Conservation (phyloP, 2,329 filamentous ascomycete genomes). For the Cercospora berteroae region DNA sequence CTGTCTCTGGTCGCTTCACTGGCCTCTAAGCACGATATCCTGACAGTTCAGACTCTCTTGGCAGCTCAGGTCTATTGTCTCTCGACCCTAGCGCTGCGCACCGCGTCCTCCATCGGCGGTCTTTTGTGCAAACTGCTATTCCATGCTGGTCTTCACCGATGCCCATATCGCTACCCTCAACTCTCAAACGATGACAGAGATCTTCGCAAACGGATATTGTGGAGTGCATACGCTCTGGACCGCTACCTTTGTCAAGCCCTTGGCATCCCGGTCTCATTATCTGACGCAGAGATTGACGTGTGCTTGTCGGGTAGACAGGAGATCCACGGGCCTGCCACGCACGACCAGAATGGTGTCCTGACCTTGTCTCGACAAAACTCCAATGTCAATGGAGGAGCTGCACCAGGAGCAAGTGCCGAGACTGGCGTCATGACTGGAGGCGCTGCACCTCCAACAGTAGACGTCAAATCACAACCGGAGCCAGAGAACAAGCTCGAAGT, state of each 20-base stretch:
- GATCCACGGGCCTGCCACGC: conserved; percentile 29
- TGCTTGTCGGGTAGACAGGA: conserved; percentile 37
- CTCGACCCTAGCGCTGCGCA: conserved; percentile 49
- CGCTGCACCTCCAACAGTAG: neutral
- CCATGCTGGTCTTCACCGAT: conserved; percentile 53
- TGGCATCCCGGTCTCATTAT: conserved; percentile 40
- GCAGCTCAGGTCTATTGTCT: conserved; percentile 52
- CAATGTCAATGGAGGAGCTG: conserved; percentile 3
- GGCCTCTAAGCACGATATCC: conserved; percentile 45
- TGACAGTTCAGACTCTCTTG: conserved; percentile 51
- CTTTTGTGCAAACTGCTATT: conserved; percentile 49
- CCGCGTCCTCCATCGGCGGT: conserved; percentile 51
- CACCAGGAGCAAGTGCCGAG: neutral
- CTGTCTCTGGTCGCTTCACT: conserved; percentile 42
- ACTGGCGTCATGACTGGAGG: neutral
- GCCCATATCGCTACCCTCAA: conserved; percentile 49
- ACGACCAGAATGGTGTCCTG: conserved; percentile 9
- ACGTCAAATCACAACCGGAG: neutral
- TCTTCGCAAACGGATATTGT: conserved; percentile 45
- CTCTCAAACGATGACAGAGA: conserved; percentile 31
- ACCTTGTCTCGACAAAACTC: neutral
- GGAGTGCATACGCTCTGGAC: conserved; percentile 43
- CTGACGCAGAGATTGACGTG: conserved; percentile 43
- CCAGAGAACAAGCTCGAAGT: conserved; percentile 19
- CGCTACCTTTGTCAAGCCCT: conserved; percentile 40